Evolutionary conservation across 305 asterid species (phyloP), one percentile per base, ranked within the genome.

Genomic region (Withania somnifera): DNA sequence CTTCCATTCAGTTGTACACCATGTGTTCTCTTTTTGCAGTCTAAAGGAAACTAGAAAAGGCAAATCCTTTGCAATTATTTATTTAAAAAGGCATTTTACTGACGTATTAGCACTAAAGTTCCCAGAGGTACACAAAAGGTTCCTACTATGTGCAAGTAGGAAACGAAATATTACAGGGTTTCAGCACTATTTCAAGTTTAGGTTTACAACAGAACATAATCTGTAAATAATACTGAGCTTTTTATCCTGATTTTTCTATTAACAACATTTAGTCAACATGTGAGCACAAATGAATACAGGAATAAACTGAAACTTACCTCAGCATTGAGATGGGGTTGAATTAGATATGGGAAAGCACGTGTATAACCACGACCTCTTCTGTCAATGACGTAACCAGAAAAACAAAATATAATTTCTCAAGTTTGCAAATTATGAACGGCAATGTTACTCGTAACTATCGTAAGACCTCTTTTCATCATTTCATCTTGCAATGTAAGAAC

Each of bases 401-500:
- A 79, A 26, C 34, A 50, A 36, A 63, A 69, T 51, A 88, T 17
- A 45, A 78, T 67, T 76, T 56, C 79, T 91, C 83, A 88, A 61
- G 88, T 81, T 83, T 77, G 50, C 45, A 81, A 28, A 81, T 79
- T 81, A 77, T 84, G 88, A 73, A 51, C 86, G 82, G 88, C 88
- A 87, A 19, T 81, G 66, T 86, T 86, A 77, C 81, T 84, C 77
- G 84, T 78, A 78, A 84, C 24, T 26, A 87, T 86, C 75, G 80
- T 83, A 60, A 84, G 86, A 82, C 92, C 92, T 82, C 86, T 90
- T 83, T 86, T 89, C 58, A 83, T 83, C 98, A 95, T 93, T 84
- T 92, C 92, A 91, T 85, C 87, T 81, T 89, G 85, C 84, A 95
- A 86, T 20, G 57, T 76, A 86, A 89, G 90, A 71, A 88, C 97